These are phyloP conservation scores for Triangularia verruculosa DNA, from an alignment of 2,329 filamentous ascomycete species.

Conservation along the genomic window DNA sequence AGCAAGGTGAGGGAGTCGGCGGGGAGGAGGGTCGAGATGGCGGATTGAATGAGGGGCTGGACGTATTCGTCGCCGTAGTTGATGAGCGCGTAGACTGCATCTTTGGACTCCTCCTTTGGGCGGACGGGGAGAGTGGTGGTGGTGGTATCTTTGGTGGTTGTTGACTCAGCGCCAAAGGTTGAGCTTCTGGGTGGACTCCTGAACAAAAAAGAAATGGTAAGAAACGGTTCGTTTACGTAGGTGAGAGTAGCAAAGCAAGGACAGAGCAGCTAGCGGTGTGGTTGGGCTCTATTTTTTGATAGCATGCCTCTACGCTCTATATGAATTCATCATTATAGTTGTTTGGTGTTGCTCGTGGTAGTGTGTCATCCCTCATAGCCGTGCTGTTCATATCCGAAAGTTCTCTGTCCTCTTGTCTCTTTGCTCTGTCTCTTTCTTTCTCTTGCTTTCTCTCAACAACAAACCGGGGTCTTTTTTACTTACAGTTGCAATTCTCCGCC, in stretches of 20 bases:
- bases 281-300: constrained; percentile 26
- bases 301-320: constrained; percentile 29
- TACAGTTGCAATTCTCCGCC: constrained; percentile 77
- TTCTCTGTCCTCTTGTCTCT: constrained; percentile 4
- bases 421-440: constrained; percentile 7
- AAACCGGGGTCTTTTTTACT: constrained; percentile 47
- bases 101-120: constrained; percentile 16
- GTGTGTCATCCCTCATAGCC: constrained; percentile 14
- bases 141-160: background rate
- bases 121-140: constrained; percentile 11
- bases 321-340: constrained; percentile 12
- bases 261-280: constrained; percentile 8
- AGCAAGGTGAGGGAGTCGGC: background rate
- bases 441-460: constrained; percentile 13
- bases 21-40: constrained; percentile 62
- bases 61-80: constrained; percentile 88
- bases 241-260: background rate
- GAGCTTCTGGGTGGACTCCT: constrained; percentile 13
- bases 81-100: constrained; percentile 66
- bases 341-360: background rate
- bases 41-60: constrained; percentile 75
- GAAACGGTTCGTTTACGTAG: constrained; percentile 6
- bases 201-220: constrained; percentile 15
- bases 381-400: constrained; percentile 12
- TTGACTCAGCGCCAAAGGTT: constrained; percentile 12